phyloP scores from a whole-genome alignment of 768 basidiomycete genomes.

The Candolleomyces eurysporus region DNA sequence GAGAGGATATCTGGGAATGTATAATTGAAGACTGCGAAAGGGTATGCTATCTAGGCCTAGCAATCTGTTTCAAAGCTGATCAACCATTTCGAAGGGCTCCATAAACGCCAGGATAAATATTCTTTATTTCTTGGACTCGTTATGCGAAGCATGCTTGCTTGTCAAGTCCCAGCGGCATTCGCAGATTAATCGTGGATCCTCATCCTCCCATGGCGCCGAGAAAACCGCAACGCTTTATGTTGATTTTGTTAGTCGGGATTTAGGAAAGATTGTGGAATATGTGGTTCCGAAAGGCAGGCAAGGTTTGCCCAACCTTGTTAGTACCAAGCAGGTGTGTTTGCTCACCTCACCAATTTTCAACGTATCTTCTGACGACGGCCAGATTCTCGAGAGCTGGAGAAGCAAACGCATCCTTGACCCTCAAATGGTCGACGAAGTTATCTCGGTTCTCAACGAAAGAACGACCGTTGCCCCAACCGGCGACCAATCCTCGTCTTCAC shows the following conservation, averaged over 20 bases:
- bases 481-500: background rate
- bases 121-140: conserved; percentile 84
- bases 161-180: conserved; percentile 48
- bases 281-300: conserved; percentile 90
- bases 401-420: conserved; percentile 82
- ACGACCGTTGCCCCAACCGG: background rate
- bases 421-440: conserved; percentile 68
- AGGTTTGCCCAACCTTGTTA: conserved; percentile 83
- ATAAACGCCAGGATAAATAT: conserved; percentile 94
- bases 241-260: conserved; percentile 73
- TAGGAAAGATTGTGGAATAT: conserved; percentile 71
- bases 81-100: conserved; percentile 52
- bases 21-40: conserved; percentile 89
- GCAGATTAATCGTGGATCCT: conserved; percentile 36
- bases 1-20: conserved; percentile 94
- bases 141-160: conserved; percentile 76
- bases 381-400: conserved; percentile 94
- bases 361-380: background rate
- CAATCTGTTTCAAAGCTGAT: background rate
- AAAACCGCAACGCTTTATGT: conserved; percentile 52
- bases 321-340: conserved; percentile 73
- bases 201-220: conserved; percentile 19
- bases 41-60: conserved; percentile 35
- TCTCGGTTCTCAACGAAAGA: conserved; percentile 55
- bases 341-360: background rate